These are phyloP conservation scores for Brassica cretica DNA, from an alignment of 345 rosid genomes.

Conservation along the genomic window DNA sequence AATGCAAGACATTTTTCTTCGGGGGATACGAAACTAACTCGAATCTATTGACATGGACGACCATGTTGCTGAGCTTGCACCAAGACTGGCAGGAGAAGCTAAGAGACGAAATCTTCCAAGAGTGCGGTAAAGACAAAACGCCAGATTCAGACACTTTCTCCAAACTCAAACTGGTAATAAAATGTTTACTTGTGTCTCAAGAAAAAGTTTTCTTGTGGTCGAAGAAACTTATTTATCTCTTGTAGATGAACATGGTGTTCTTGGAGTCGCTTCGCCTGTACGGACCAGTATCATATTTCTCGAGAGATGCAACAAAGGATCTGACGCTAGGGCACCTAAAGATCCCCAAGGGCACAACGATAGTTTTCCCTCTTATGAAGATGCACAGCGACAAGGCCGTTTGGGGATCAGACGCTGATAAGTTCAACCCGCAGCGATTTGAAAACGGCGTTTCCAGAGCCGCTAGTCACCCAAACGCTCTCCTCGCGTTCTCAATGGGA, in stretches of 20 bases:
- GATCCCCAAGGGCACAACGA: slow-evolving; percentile 46
- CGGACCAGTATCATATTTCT: slow-evolving; percentile 40
- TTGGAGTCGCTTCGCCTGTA: slow-evolving; percentile 66
- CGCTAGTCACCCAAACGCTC: slow-evolving; percentile 50
- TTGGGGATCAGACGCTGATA: slow-evolving; percentile 64
- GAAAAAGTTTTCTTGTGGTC: slow-evolving; percentile 20
- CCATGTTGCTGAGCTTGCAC: slow-evolving; percentile 42
- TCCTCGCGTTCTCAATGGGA: slow-evolving; percentile 53
- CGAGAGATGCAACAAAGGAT: slow-evolving; percentile 39
- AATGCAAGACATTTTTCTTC: slow-evolving; percentile 57
- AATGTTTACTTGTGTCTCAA: neutral
- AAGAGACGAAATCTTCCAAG: slow-evolving; percentile 48
- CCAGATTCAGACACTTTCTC: slow-evolving; percentile 47
- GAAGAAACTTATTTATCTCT: slow-evolving; percentile 1
- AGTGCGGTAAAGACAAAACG: slow-evolving; percentile 35
- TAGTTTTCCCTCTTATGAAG: slow-evolving; percentile 35
- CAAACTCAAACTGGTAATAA: slow-evolving; percentile 48
- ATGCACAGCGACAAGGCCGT: slow-evolving; percentile 48
- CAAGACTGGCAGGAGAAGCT: slow-evolving; percentile 53
- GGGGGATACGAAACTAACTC: slow-evolving; percentile 52
- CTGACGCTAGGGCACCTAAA: slow-evolving; percentile 47
- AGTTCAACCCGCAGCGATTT: slow-evolving; percentile 61
- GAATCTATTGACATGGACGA: slow-evolving; percentile 29
- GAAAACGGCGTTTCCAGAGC: slow-evolving; percentile 45
- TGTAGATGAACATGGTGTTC: slow-evolving; percentile 60